Conservation (phyloP, 768 basidiomycete species). For the Lyophyllum decastes region DNA sequence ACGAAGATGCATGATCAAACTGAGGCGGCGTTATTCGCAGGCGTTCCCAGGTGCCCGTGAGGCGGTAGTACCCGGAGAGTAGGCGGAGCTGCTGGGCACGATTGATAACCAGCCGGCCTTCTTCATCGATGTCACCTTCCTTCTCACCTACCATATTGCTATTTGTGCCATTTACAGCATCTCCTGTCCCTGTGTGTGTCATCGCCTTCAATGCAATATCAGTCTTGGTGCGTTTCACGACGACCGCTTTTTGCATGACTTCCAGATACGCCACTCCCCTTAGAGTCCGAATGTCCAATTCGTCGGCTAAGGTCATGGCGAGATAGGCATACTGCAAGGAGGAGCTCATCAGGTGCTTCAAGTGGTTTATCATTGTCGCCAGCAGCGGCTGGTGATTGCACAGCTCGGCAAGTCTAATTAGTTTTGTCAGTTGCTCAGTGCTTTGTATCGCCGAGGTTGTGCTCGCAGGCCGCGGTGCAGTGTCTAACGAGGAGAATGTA, state of each 20-base stretch:
- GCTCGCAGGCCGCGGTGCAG: slow-evolving; percentile 14
- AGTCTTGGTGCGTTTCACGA: slow-evolving; percentile 38
- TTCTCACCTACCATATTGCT: background rate
- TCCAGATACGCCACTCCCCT: slow-evolving; percentile 71
- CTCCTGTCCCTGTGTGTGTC: slow-evolving; percentile 9
- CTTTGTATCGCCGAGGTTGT: slow-evolving; percentile 26
- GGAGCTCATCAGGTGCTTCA: slow-evolving; percentile 60
- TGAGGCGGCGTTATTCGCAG: slow-evolving; percentile 55
- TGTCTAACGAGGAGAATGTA: slow-evolving; percentile 23
- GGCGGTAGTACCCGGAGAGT: slow-evolving; percentile 69
- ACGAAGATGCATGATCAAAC: slow-evolving; percentile 67
- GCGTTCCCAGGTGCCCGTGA: slow-evolving; percentile 66
- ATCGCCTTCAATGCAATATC: slow-evolving; percentile 26
- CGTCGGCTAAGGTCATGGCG: slow-evolving; percentile 74
- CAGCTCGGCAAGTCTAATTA: slow-evolving; percentile 67
- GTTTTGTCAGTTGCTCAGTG: slow-evolving; percentile 53
- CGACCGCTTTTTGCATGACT: slow-evolving; percentile 64
- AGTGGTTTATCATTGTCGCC: slow-evolving; percentile 56
- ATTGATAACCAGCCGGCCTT: slow-evolving; percentile 53
- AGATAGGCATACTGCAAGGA: slow-evolving; percentile 71
- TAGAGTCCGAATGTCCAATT: slow-evolving; percentile 59
- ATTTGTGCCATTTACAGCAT: slow-evolving; percentile 2
- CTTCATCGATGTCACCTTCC: slow-evolving; percentile 38
- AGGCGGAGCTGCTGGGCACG: slow-evolving; percentile 64
- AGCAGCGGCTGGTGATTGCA: slow-evolving; percentile 65